Conservation (phyloP, 345 rosid genomes). For the Raphanus sativus region DNA sequence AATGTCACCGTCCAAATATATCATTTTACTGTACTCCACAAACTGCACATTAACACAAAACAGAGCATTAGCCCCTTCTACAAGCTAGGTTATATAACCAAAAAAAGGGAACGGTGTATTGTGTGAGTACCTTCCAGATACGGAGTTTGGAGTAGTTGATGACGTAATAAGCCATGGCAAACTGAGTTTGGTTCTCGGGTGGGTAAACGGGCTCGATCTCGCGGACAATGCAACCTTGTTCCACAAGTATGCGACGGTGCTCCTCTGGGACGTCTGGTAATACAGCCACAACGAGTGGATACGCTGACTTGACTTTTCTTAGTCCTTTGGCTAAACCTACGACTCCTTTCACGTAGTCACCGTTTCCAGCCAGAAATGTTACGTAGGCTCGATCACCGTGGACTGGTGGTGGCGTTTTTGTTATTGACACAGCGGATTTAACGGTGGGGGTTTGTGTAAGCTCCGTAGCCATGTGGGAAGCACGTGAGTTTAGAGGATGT, state of each 20-base stretch:
- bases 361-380: too few species aligned
- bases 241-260: too few species aligned
- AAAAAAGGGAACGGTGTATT: not conserved
- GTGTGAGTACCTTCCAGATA: slow-evolving; percentile 71
- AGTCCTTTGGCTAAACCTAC: too few species aligned
- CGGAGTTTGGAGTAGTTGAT: slow-evolving; percentile 93
- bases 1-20: slow-evolving; percentile 86
- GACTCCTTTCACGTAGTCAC: too few species aligned
- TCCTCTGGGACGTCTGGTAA: too few species aligned
- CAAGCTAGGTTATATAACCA: not conserved
- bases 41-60: slow-evolving; percentile 46
- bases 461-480: slow-evolving; percentile 60
- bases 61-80: not conserved
- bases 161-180: slow-evolving; percentile 89
- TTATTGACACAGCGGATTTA: slow-evolving; percentile 35
- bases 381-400: too few species aligned
- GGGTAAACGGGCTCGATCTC: slow-evolving; percentile 86
- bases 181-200: slow-evolving; percentile 74
- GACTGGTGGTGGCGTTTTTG: too few species aligned
- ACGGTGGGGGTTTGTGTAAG: too few species aligned
- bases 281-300: too few species aligned
- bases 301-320: too few species aligned
- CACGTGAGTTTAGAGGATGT: slow-evolving; percentile 12
- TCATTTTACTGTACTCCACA: slow-evolving; percentile 79
- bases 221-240: too few species aligned